phyloP scores from a whole-genome alignment of 257 asterid genomes.

The Verbena officinalis region DNA sequence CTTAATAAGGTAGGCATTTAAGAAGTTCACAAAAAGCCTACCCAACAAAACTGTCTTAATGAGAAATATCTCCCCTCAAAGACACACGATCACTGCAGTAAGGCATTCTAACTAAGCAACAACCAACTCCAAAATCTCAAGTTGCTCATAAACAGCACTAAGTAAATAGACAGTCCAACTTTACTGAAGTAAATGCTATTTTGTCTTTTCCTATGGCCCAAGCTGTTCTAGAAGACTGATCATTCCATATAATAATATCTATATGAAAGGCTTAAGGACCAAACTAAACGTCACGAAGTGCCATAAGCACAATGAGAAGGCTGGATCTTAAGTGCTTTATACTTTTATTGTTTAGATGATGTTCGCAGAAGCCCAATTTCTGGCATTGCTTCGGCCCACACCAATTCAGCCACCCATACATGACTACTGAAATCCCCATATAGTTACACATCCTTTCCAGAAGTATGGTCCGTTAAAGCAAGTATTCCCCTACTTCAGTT shows the following conservation, averaged over 20 bases:
- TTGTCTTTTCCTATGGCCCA: slow-evolving; percentile 18
- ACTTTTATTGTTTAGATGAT: slow-evolving; percentile 3
- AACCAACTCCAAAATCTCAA: slow-evolving; percentile 24
- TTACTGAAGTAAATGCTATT: neutral
- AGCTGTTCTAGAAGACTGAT: slow-evolving; percentile 20
- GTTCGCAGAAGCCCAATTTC: slow-evolving; percentile 14
- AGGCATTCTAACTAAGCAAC: neutral
- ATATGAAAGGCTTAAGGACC: slow-evolving; percentile 16
- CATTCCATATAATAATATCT: neutral
- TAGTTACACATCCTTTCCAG: slow-evolving; percentile 10
- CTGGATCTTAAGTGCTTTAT: slow-evolving; percentile 17
- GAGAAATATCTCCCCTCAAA: slow-evolving; percentile 28
- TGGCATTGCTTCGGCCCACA: slow-evolving; percentile 25
- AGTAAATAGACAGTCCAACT: slow-evolving; percentile 8
- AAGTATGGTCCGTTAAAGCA: neutral
- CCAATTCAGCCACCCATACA: slow-evolving; percentile 26
- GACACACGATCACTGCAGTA: slow-evolving; percentile 1
- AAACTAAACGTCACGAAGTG: slow-evolving; percentile 17
- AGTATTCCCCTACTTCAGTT: slow-evolving; percentile 3
- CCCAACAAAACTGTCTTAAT: neutral
- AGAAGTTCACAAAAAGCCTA: neutral
- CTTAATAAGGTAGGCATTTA: neutral
- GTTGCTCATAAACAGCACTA: neutral
- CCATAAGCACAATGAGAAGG: slow-evolving; percentile 17
- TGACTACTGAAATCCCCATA: slow-evolving; percentile 8